Percentiles rank a stretch among this genome's conserved stretches.
phyloP scores from a whole-genome alignment of 345 rosid genomes.

The Adansonia digitata region DNA sequence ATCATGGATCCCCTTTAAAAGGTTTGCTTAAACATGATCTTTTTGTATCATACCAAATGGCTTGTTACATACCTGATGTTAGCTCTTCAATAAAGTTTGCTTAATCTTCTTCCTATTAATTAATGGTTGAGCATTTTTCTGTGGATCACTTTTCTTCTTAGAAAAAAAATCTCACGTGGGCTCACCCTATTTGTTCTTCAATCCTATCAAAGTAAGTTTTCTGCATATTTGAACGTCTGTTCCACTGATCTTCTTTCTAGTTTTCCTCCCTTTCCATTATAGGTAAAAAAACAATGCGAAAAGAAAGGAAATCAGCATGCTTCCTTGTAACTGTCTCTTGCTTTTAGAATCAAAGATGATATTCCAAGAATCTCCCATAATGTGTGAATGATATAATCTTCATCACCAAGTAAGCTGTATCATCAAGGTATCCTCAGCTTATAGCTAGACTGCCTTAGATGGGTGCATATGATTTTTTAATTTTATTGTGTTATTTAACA shows the following conservation, averaged over 20 bases:
- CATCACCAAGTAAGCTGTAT: background rate
- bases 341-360: background rate
- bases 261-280: too few species aligned
- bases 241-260: too few species aligned
- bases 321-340: too few species aligned
- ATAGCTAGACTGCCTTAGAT: background rate
- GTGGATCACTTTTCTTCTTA: slow-evolving; percentile 88
- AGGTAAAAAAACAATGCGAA: too few species aligned
- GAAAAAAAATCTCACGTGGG: slow-evolving; percentile 94
- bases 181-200: slow-evolving; percentile 75
- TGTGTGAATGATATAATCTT: background rate
- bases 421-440: background rate
- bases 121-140: slow-evolving; percentile 91
- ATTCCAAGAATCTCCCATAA: background rate
- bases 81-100: too few species aligned
- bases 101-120: too few species aligned
- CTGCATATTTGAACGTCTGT: too few species aligned
- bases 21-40: too few species aligned
- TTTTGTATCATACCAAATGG: too few species aligned
- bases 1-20: too few species aligned
- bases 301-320: too few species aligned
- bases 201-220: slow-evolving; percentile 72
- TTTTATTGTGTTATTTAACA: background rate
- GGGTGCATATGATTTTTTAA: background rate
- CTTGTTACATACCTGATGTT: too few species aligned